Conservation (phyloP, 306 rosid genomes). For the Quercus cerris region DNA sequence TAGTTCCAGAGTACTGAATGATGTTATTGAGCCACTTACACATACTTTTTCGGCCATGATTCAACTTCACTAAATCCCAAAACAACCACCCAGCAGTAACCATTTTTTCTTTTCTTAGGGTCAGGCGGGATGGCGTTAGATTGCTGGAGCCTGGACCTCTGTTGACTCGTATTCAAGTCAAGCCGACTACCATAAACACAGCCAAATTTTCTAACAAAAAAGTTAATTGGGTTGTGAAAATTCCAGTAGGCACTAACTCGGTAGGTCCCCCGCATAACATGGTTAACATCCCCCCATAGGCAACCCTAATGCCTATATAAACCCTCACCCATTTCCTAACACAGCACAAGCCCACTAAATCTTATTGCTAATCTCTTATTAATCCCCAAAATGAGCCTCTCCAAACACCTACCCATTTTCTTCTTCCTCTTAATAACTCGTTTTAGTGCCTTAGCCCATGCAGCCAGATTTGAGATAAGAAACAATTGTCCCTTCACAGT, state of each 20-base stretch:
- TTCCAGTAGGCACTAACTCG: no score
- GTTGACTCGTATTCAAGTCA: not conserved
- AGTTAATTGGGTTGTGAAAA: no score
- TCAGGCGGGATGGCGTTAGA: no score
- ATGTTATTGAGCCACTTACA: no score
- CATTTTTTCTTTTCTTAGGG: no score
- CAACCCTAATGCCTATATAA: constrained; percentile 2
- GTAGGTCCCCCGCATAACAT: no score
- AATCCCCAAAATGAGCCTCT: constrained; percentile 8
- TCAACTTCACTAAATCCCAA: no score
- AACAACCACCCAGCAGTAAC: no score
- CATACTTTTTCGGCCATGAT: no score
- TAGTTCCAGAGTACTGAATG: no score
- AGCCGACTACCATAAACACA: not conserved
- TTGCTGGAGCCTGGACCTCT: not conserved
- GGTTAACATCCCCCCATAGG: not conserved
- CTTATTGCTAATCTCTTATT: not conserved
- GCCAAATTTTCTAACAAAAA: not conserved
- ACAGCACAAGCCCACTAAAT: not conserved
- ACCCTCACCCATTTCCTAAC: constrained; percentile 2
- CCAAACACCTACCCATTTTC: not conserved
- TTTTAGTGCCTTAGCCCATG: constrained; percentile 12
- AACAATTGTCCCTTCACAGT: constrained; percentile 53
- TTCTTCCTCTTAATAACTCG: constrained; percentile 15
- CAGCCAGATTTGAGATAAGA: constrained; percentile 34